phyloP scores from a whole-genome alignment of 164 flowering plant species.

The Aristolochia californica region DNA sequence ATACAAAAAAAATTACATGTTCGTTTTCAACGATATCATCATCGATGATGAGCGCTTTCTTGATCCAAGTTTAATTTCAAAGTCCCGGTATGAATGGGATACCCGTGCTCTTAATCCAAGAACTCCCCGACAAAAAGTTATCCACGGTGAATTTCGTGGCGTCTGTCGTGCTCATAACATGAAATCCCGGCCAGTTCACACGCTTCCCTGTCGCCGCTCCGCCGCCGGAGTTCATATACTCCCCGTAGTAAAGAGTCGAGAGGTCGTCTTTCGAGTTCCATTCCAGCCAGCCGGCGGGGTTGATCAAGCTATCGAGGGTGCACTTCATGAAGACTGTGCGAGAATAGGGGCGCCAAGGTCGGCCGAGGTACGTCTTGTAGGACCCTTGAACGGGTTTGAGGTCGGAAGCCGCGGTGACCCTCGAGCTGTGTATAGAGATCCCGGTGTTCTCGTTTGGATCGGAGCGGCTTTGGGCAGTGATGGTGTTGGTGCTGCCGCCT shows the following conservation, averaged over 20 bases:
- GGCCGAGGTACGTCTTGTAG: slow-evolving; percentile 29
- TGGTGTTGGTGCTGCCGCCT: slow-evolving; percentile 23
- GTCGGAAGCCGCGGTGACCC: slow-evolving; percentile 19
- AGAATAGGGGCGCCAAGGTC: slow-evolving; percentile 55
- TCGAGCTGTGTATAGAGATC: slow-evolving; percentile 33
- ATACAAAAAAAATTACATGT: too few relatives aligned
- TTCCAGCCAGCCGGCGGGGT: slow-evolving; percentile 43
- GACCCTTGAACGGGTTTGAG: slow-evolving; percentile 11
- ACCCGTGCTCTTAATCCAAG: slow-evolving; percentile 46
- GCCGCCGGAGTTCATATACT: slow-evolving; percentile 40
- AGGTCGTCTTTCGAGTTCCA: slow-evolving; percentile 42
- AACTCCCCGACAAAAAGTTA: slow-evolving; percentile 33
- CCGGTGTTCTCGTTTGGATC: slow-evolving; percentile 50
- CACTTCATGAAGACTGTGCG: slow-evolving; percentile 45
- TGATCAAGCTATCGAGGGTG: slow-evolving; percentile 24
- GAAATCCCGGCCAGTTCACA: slow-evolving; percentile 47
- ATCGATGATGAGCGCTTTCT: too few relatives aligned
- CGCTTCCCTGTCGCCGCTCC: slow-evolving; percentile 36
- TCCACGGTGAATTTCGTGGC: slow-evolving; percentile 41
- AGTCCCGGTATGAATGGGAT: slow-evolving; percentile 35
- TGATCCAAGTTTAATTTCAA: slow-evolving; percentile 20
- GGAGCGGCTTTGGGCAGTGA: slow-evolving; percentile 49
- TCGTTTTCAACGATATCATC: too few relatives aligned
- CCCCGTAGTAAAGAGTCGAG: slow-evolving; percentile 40
- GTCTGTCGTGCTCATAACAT: slow-evolving; percentile 18